Evolutionary conservation across 1,284 basidiomycete species (phyloP).

Genomic region (Heterobasidion parviporum): DNA sequence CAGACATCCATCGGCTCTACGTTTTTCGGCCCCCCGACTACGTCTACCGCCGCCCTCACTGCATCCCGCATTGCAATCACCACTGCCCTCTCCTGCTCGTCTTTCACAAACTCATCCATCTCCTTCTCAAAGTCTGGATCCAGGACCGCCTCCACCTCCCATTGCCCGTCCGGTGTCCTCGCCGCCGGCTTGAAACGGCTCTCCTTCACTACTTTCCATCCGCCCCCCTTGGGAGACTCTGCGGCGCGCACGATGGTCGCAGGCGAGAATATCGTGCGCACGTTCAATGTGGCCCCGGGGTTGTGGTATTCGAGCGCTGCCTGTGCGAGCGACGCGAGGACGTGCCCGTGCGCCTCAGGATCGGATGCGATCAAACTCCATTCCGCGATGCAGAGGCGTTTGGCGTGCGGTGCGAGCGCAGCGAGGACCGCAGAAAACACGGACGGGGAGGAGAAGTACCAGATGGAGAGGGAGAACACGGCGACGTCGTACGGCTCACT

Average conservation of each 20-base stretch:
- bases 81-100: slow-evolving; percentile 20
- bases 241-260: slow-evolving; percentile 22
- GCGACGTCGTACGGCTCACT: slow-evolving; percentile 22
- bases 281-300: slow-evolving; percentile 22
- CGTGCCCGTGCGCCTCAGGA: slow-evolving; percentile 19
- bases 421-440: slow-evolving; percentile 22
- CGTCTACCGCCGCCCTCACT: slow-evolving; percentile 9
- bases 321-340: slow-evolving; percentile 31
- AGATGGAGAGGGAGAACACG: slow-evolving; percentile 30
- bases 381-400: slow-evolving; percentile 28
- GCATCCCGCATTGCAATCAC: slow-evolving; percentile 22
- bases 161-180: slow-evolving; percentile 26
- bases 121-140: slow-evolving; percentile 13
- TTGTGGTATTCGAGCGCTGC: slow-evolving; percentile 28
- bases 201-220: slow-evolving; percentile 18
- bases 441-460: slow-evolving; percentile 25
- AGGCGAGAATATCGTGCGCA: slow-evolving; percentile 32
- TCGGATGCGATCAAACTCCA: slow-evolving; percentile 23
- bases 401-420: slow-evolving; percentile 24
- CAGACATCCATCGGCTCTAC: slow-evolving; percentile 27
- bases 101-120: slow-evolving; percentile 14
- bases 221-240: slow-evolving; percentile 14
- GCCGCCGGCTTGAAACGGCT: slow-evolving; percentile 17
- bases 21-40: slow-evolving; percentile 11
- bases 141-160: slow-evolving; percentile 24